Conservation (phyloP, 306 rosid genomes). For the Cicer yamashitae region DNA sequence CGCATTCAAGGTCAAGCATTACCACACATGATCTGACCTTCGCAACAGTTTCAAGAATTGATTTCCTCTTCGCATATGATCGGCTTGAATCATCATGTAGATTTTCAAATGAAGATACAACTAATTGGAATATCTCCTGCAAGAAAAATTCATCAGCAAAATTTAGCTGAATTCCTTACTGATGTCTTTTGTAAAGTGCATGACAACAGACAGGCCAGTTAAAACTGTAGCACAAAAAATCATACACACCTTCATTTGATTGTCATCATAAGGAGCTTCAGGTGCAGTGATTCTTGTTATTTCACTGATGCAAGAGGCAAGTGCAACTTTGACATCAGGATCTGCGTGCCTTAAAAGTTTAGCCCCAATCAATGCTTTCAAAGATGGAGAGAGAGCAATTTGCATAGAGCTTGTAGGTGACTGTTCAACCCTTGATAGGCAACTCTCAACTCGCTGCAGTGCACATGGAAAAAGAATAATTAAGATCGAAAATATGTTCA, state of each 20-base stretch:
- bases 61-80: constrained; percentile 67
- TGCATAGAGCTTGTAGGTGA: constrained; percentile 78
- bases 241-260: constrained; percentile 80
- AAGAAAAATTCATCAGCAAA: constrained; percentile 6
- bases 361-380: constrained; percentile 70
- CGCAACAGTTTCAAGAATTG: constrained; percentile 91
- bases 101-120: constrained; percentile 90
- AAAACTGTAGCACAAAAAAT: background rate
- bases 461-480: constrained; percentile 29
- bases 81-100: constrained; percentile 69
- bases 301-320: constrained; percentile 91
- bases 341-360: constrained; percentile 70
- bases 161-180: constrained; percentile 9
- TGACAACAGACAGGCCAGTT: background rate
- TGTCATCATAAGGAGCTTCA: constrained; percentile 93
- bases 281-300: constrained; percentile 97
- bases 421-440: constrained; percentile 78
- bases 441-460: constrained; percentile 66
- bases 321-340: constrained; percentile 80
- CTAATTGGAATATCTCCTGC: constrained; percentile 86
- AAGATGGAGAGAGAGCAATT: constrained; percentile 71
- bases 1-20: constrained; percentile 95
- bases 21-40: constrained; percentile 94
- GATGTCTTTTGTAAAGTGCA: background rate
- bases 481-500: constrained; percentile 9